A percentile compares a stretch with the other conserved stretches of the same genome.
These are phyloP conservation scores for Rhodamnia argentea DNA, from an alignment of 345 rosid genomes.

Conservation along the genomic window DNA sequence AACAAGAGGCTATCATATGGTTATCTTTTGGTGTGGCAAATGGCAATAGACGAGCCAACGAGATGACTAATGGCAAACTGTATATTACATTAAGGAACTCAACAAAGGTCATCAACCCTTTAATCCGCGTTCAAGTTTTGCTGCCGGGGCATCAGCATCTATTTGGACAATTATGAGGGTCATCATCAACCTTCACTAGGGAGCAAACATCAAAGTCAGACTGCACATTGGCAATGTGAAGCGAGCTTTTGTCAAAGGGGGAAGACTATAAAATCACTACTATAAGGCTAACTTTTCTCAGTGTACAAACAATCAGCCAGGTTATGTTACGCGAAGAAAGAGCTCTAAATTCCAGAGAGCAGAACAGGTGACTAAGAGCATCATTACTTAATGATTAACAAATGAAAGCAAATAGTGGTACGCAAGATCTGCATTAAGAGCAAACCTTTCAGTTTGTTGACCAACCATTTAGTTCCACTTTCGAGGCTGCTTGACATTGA, in stretches of 20 bases:
- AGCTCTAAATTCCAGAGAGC: background rate
- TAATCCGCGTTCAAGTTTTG: background rate
- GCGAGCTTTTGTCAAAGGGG: background rate
- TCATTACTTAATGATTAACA: background rate
- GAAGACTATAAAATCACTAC: background rate
- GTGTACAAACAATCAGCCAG: background rate
- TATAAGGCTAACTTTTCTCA: background rate
- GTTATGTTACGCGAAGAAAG: background rate
- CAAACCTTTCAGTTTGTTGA: constrained; percentile 86
- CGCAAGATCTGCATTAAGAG: background rate
- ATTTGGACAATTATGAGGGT: background rate
- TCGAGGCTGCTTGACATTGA: constrained; percentile 72
- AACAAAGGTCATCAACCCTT: background rate
- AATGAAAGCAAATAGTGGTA: background rate
- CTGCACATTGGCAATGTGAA: background rate
- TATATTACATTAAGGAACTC: background rate
- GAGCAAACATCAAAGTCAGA: background rate
- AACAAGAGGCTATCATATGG: background rate
- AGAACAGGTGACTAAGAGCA: background rate
- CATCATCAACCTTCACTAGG: background rate
- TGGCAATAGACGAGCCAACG: background rate
- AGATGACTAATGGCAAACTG: background rate
- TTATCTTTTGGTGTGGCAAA: background rate
- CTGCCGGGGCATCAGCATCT: background rate
- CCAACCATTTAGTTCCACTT: constrained; percentile 93